Evolutionary conservation across 768 basidiomycete species (phyloP), one percentile per base, ranked within the genome.

Genomic region (Cyclocybe cylindracea): DNA sequence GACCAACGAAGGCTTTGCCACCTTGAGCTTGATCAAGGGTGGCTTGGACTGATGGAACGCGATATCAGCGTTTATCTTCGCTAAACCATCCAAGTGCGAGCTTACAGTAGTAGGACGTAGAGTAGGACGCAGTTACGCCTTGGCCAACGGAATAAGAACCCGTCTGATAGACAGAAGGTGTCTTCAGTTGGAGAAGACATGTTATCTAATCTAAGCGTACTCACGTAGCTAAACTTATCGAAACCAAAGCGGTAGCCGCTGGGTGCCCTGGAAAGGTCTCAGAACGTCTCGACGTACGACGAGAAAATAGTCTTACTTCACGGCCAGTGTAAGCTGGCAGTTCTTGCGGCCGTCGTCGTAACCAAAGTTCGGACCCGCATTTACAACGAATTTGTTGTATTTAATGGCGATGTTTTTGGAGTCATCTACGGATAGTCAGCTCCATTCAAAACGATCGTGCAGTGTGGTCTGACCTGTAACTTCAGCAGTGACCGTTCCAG

Each of bases 221-320:
- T 51, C 18, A 58, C 52, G 41, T 58, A 49, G 39, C 39, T 54
- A 34, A 58, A 60, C 37, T 57, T 37, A 44, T 60, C 55, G 39
- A 63, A 60, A n/a, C 54, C 61, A 40, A 63, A 63, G 44, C 60
- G 61, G 44, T 63, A 63, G 16, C 61, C 61, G 14, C 54, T 29
- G 11, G 61, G 61, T 31, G 54, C 50, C 29, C 61, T 62, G 42
- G 8, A 37, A 31, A 40, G 31, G 11, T 10, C 36, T 42, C 9
- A 37, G 18, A 38, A 8, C 19, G 29, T 5, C 5, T n/a, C 6
- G 24, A 5, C 29, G 31, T 33, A 16, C 16, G 16, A 24, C 10
- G 40, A 51, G 36, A 13, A 5, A 14, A 39, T n/a, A 11, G 9
- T 50, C 53, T 8, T 48, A 63, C 61, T 55, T 44, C 10, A 63